Base-by-base conservation (phyloP, 306 rosid genomes). In the Alnus rubra region DNA sequence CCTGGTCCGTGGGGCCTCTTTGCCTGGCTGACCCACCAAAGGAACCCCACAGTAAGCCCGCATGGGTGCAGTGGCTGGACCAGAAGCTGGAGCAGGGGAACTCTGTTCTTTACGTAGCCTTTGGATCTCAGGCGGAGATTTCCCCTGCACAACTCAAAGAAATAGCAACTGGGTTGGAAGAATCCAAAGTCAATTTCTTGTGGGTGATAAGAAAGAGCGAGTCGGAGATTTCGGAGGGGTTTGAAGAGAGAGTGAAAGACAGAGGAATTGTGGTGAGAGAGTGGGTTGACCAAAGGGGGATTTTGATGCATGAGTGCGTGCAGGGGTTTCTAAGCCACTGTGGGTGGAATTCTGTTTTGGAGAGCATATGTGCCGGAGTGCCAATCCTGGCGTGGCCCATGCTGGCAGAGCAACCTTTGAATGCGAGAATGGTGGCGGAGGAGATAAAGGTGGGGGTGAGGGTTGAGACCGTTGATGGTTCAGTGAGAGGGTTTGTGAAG, bases 281-380 rank as follows among this genome's bases (percentile, higher is more conserved):
- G 23, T 87, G 93, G 91, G 88, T 86, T 16, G 82, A 86, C 3
- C 91, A 89, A 51, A 75, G 69, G 51, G 83, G 71, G 60, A 83
- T 89, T n/a, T 54, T 89, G 19, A 78, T 9, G 51, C 91, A 88
- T 9, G 76, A 76, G n/a, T 76, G 84, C 1, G 90, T 87, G 16
- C 42, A 82, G 18, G 87, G 93, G 13, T 89, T 89, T 71, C 7
- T 89, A 18, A 87, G 93, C 4, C 90, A 87, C n/a, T 89, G 90
- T 23, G 91, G 91, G 37, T 89, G 91, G 91, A 89, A 89, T 71
- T 84, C 91, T 6, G 88, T 74, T 54, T 1, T 82, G 56, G 89
- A 89, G 82, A 82, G 89, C 30, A 58, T 89, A 14, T 87, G 86
- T 51, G 85, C 83, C 0, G 88, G 81, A 44, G 91, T 87, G 5